phyloP scores from a whole-genome alignment of 2,329 filamentous ascomycete species.

The Paracamarosporium sp. region DNA sequence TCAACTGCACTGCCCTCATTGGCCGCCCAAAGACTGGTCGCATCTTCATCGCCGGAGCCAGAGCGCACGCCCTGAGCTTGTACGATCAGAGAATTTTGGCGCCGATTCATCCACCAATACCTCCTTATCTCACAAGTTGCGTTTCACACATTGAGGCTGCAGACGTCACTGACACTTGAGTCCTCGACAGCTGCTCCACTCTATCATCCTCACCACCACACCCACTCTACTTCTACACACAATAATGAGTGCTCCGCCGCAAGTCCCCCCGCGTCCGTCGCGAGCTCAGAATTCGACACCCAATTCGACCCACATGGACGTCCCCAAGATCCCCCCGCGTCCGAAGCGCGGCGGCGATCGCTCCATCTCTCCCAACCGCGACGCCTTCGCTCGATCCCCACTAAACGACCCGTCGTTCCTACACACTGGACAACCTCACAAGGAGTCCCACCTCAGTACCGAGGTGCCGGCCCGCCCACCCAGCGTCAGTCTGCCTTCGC shows the following conservation, averaged over 20 bases:
- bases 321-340: constrained; percentile 80
- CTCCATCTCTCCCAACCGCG: constrained; percentile 77
- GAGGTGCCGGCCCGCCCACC: constrained; percentile 66
- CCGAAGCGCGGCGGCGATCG: constrained; percentile 73
- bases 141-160: constrained; percentile 25
- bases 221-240: constrained; percentile 18
- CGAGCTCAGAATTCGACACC: constrained; percentile 57
- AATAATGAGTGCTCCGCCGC: constrained; percentile 58
- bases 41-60: constrained; percentile 23
- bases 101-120: constrained; percentile 16
- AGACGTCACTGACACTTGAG: constrained; percentile 29
- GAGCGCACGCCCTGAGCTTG: constrained; percentile 24
- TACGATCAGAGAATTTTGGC: constrained; percentile 12
- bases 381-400: constrained; percentile 84
- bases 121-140: constrained; percentile 31
- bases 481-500: constrained; percentile 81
- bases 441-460: constrained; percentile 43
- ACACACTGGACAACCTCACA: constrained; percentile 42
- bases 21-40: constrained; percentile 19
- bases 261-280: constrained; percentile 68
- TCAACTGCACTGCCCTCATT: constrained; percentile 27
- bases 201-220: constrained; percentile 19
- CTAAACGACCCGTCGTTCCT: constrained; percentile 73
- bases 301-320: constrained; percentile 54
- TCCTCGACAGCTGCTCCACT: constrained; percentile 16